These are phyloP conservation scores for Hymenoscyphus occultus DNA, from an alignment of 2,329 filamentous ascomycete species.

Conservation along the genomic window DNA sequence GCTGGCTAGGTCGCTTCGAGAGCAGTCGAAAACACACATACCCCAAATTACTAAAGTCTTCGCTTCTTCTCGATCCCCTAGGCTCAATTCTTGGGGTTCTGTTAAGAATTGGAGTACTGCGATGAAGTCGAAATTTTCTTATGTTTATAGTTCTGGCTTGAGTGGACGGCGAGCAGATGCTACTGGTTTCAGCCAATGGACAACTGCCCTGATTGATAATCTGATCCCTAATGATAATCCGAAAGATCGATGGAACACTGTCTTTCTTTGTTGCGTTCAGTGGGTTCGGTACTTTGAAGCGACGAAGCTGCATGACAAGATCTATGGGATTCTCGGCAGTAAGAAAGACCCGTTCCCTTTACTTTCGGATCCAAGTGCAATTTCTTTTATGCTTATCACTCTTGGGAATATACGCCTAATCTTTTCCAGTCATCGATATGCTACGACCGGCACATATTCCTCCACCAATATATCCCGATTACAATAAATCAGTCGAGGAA, in stretches of 20 bases:
- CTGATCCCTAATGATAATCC: constrained; percentile 8
- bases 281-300: constrained; percentile 14
- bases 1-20: constrained; percentile 8
- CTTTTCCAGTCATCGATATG: constrained; percentile 11
- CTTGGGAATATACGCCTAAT: not conserved
- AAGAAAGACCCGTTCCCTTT: not conserved
- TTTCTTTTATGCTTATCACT: not conserved
- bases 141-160: constrained; percentile 7
- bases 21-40: constrained; percentile 8
- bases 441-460: constrained; percentile 10
- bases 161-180: constrained; percentile 9
- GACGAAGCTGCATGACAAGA: constrained; percentile 13
- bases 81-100: constrained; percentile 12
- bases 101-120: constrained; percentile 11
- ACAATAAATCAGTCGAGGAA: constrained; percentile 15
- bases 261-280: constrained; percentile 14
- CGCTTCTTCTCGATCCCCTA: constrained; percentile 12
- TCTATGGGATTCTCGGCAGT: constrained; percentile 13
- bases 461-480: constrained; percentile 16
- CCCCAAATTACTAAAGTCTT: constrained; percentile 10
- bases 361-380: not conserved
- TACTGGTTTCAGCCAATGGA: constrained; percentile 15
- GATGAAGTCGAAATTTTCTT: constrained; percentile 13
- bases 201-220: constrained; percentile 15
- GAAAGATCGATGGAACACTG: constrained; percentile 11